These are phyloP conservation scores for Wickerhamomyces sp. DNA, from an alignment of 1,139 yeast genomes.

Conservation along the genomic window DNA sequence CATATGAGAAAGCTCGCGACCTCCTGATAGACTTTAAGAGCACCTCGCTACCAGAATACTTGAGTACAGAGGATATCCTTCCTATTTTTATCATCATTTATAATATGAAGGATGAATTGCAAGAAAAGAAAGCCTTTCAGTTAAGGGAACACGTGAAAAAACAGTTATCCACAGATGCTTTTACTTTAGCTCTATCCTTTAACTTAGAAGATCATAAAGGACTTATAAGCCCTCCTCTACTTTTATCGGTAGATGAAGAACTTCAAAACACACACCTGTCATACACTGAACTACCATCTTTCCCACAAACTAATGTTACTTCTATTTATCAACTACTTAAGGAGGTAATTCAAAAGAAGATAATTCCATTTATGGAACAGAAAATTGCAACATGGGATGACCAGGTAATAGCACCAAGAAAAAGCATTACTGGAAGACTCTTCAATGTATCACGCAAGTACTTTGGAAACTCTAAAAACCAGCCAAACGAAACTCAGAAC, in stretches of 20 bases:
- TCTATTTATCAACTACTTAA: conserved; percentile 41
- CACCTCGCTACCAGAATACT: conserved; percentile 47
- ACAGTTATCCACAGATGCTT: conserved; percentile 31
- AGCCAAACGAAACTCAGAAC: conserved; percentile 17
- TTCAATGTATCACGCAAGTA: conserved; percentile 65
- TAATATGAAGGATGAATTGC: conserved; percentile 24
- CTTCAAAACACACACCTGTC: conserved; percentile 31
- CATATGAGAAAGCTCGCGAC: conserved; percentile 50
- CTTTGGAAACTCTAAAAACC: conserved; percentile 35
- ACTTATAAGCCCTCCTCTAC: conserved; percentile 32
- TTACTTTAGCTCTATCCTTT: conserved; percentile 27
- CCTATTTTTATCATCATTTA: conserved; percentile 35
- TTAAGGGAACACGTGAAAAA: conserved; percentile 32
- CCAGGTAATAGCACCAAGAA: conserved; percentile 61
- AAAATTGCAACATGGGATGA: conserved; percentile 79
- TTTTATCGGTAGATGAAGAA: conserved; percentile 51
- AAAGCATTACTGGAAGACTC: conserved; percentile 69
- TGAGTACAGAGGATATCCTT: conserved; percentile 54
- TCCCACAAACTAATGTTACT: conserved; percentile 31
- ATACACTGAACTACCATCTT: conserved; percentile 6
- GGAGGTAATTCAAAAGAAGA: conserved; percentile 51
- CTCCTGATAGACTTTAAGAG: conserved; percentile 46
- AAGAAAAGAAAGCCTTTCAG: conserved; percentile 25
- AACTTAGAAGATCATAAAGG: conserved; percentile 18
- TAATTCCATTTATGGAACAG: conserved; percentile 77